These are phyloP conservation scores for Kuraishia molischiana DNA, from an alignment of 805 yeast species.

Conservation along the genomic window DNA sequence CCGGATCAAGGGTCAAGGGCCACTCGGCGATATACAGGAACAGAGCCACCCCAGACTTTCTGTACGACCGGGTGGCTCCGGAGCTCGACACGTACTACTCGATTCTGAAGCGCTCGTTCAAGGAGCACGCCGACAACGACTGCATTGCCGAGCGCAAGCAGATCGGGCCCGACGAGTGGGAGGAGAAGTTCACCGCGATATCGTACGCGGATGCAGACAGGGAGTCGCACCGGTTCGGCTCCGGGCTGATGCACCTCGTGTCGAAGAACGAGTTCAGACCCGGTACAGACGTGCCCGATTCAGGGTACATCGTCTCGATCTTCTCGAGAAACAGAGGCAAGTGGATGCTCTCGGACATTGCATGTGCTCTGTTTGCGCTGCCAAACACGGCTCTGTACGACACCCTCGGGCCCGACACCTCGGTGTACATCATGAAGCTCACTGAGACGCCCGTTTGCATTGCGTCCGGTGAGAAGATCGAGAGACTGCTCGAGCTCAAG, in stretches of 20 bases:
- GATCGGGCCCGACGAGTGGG: slow-evolving; percentile 25
- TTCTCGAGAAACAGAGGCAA: slow-evolving; percentile 52
- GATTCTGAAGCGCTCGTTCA: slow-evolving; percentile 19
- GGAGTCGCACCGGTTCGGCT: slow-evolving; percentile 38
- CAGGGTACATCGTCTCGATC: slow-evolving; percentile 41
- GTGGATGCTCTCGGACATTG: slow-evolving; percentile 65
- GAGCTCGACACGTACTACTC: slow-evolving; percentile 27
- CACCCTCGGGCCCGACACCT: slow-evolving; percentile 48
- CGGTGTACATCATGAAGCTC: slow-evolving; percentile 50
- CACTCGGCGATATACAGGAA: slow-evolving; percentile 3
- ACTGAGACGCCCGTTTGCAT: slow-evolving; percentile 53
- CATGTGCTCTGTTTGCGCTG: slow-evolving; percentile 48
- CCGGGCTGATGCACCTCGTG: slow-evolving; percentile 41
- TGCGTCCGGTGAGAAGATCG: slow-evolving; percentile 41
- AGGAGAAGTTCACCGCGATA: slow-evolving; percentile 30
- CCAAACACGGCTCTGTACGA: slow-evolving; percentile 48
- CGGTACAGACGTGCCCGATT: slow-evolving; percentile 5
- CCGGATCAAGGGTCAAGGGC: slow-evolving; percentile 1
- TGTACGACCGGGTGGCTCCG: slow-evolving; percentile 17
- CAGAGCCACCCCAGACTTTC: slow-evolving; percentile 1
- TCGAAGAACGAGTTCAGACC: slow-evolving; percentile 6
- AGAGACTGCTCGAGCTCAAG: slow-evolving; percentile 34
- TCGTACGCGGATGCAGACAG: slow-evolving; percentile 30
- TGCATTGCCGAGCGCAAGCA: slow-evolving; percentile 29
- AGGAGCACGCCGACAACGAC: slow-evolving; percentile 16